Base-by-base conservation (phyloP, 805 yeast species). In the Candida piceae region DNA sequence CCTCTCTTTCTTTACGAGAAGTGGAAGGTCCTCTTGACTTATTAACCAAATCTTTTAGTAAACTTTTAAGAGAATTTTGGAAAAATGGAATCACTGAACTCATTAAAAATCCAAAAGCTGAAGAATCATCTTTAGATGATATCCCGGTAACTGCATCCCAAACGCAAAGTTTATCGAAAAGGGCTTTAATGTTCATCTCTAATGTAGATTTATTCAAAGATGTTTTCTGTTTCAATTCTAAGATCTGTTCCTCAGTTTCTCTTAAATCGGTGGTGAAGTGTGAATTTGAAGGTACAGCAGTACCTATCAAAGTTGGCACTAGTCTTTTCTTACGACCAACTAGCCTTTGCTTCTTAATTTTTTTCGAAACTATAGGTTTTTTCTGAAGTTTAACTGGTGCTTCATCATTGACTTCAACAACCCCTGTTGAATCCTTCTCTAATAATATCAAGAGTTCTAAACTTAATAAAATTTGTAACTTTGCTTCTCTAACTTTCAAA, bases 261-360 rank as follows among this genome's bases (percentile, higher is more conserved):
- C 56, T 44, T 2, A 57, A 38, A 44, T 59, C 64, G 2, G 54
- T 45, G 16, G 56, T 56, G 44, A 55, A 57, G 11, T 46, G 46
- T 3, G 40, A 18, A 29, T 38, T 39, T 19, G 46, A 20, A 3
- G 59, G 52, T 16, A 54, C 34, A 1, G 46, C 57, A 0, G 61
- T 57, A 5, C 65, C 66, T 16, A 57, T 39, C 7, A 61, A 36
- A 0, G 65, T 60, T 4, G 66, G 64, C 3, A 60, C 50, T 7
- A 59, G 39, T 22, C 62, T 39, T 35, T 55, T 56, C 30, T 55
- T 58, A 15, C 58, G 48, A 4, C 62, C 62, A 5, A 58, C 62
- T 7, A 53, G 34, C 26, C 39, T 20, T 24, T 34, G 21, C 21
- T 31, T 40, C 22, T 27, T 26, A n/a, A 30, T 13, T 25, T 26